Conservation (phyloP, 1,139 yeast species). For the Suhomyces atakaporum region DNA sequence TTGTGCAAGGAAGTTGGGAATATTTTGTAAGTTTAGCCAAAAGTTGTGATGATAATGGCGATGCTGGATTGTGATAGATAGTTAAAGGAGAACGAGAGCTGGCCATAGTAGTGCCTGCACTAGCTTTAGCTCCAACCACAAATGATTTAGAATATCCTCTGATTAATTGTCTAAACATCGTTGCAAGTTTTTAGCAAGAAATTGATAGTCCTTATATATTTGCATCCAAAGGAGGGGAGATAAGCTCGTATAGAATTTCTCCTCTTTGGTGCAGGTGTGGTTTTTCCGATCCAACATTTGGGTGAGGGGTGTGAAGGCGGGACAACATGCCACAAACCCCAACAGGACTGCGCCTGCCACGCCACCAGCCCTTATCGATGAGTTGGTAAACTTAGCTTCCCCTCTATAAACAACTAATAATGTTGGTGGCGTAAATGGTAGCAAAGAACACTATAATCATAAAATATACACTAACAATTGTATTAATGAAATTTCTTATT, state of each 20-base stretch:
- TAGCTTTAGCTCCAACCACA: conserved; percentile 8
- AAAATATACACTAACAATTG: too few species aligned
- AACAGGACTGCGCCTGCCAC: neutral
- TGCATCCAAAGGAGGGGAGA: conserved; percentile 17
- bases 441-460: too few species aligned
- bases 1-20: conserved; percentile 26
- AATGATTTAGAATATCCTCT: conserved; percentile 11
- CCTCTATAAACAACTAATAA: too few species aligned
- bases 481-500: too few species aligned
- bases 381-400: too few species aligned
- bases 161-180: conserved; percentile 16
- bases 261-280: conserved; percentile 7
- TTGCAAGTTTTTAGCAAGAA: conserved; percentile 1
- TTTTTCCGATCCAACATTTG: conserved; percentile 14
- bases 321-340: conserved; percentile 6
- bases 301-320: conserved; percentile 8
- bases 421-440: too few species aligned
- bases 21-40: conserved; percentile 26
- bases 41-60: conserved; percentile 28
- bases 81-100: conserved; percentile 20
- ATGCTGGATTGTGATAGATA: conserved; percentile 35
- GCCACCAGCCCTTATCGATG: too few species aligned
- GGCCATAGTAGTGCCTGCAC: conserved; percentile 8
- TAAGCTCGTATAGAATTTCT: conserved; percentile 10
- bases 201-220: conserved; percentile 3